Base-by-base conservation (phyloP, 176 grass and related monocot species). In the Musa troglodytarum region DNA sequence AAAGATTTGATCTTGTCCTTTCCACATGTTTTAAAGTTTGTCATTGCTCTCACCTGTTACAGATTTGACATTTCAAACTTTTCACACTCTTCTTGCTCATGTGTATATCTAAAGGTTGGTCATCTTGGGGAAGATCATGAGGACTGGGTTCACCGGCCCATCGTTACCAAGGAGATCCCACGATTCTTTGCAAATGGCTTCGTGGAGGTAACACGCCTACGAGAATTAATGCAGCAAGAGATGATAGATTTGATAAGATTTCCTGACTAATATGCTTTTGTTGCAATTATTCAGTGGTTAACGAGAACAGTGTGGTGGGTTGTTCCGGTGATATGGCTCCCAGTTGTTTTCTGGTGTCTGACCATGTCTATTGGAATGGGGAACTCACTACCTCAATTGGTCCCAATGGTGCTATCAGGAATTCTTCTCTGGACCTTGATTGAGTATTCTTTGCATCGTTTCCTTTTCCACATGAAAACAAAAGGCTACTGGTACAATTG, bases 101-200 rank as follows among this genome's bases (percentile, higher is more conserved):
- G 63, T 22, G 15, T 28, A 67, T 14, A 67, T 34, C 11, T 86
- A 6, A 71, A 96, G 93, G 89, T 96, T 86, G 93, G 93, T 8
- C 85, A 96, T 90, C 87, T 92, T 51, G 74, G 84, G 73, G 93
- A 92, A 17, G 86, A 49, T 52, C 92, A 96, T 79, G 89, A 92
- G 78, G 93, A 96, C 81, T 96, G 93, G 93, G 83, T 96, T 84
- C 93, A 96, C 63, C 89, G 90, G 54, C 87, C 93, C 53, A 90
- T 96, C 10, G 83, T 96, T 17, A 96, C 83, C 81, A 96, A 96
- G 74, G 93, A 96, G 75, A 87, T 85, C 54, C 87, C 93, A 49
- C 81, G 77, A 9, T 96, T 90, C 69, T 96, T 96, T 9, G 76
- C 0, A 77, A 96, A 92, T 77, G 50, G 85, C 34, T 21, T 83